Evolutionary conservation across 148 eudicot species (phyloP).

Genomic region (Cornus controversa): DNA sequence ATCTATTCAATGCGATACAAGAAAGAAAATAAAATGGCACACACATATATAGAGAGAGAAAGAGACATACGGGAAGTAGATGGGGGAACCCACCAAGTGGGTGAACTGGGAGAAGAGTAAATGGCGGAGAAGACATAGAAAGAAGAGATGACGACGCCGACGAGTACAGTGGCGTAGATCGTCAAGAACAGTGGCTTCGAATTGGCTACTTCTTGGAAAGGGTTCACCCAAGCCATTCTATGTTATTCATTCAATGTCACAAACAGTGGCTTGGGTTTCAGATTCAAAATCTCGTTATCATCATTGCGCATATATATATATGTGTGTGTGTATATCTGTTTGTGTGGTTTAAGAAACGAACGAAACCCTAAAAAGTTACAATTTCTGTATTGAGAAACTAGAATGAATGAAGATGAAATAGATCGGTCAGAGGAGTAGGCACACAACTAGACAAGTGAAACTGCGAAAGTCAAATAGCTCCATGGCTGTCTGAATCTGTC

Average conservation of each 20-base stretch:
- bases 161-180: slow-evolving; percentile 62
- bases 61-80: slow-evolving; percentile 22
- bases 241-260: background rate
- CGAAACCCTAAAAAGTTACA: background rate
- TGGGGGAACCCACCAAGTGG: slow-evolving; percentile 27
- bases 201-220: slow-evolving; percentile 46
- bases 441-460: no score
- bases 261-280: background rate
- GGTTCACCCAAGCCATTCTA: slow-evolving; percentile 51
- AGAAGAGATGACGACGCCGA: slow-evolving; percentile 65
- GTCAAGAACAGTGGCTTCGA: slow-evolving; percentile 80
- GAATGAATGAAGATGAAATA: background rate
- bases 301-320: background rate
- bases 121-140: slow-evolving; percentile 78
- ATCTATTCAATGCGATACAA: no score
- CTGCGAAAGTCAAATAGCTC: background rate
- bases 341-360: background rate
- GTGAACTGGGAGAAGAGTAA: slow-evolving; percentile 38
- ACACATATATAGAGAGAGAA: background rate
- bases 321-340: background rate
- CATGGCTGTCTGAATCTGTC: background rate
- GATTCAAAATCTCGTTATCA: background rate
- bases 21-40: no score
- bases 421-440: background rate
- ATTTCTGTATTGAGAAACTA: background rate